A percentile compares a stretch with the other conserved stretches of the same genome.
Conservation (phyloP, 192 early-diverging fungal species). For the Lobosporangium transversale region DNA sequence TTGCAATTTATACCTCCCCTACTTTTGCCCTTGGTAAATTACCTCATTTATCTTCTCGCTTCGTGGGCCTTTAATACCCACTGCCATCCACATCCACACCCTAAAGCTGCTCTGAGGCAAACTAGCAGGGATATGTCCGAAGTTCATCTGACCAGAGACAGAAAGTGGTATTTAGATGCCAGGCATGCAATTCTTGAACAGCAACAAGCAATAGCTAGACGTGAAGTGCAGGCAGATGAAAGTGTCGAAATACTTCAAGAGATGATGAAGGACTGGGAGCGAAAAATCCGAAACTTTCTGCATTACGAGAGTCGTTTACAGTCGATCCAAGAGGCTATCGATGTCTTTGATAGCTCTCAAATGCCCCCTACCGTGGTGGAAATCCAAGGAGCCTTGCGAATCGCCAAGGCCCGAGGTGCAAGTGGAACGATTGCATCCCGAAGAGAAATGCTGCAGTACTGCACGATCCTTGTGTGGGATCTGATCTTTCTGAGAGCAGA, state of each 20-base stretch:
- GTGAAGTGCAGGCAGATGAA: too few species aligned
- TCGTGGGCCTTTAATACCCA: too few species aligned
- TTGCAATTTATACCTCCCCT: too few species aligned
- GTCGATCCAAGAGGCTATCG: background rate
- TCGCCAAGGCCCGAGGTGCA: background rate
- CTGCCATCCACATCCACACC: too few species aligned
- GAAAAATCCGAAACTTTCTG: background rate
- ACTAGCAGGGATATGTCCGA: too few species aligned
- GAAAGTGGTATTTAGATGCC: too few species aligned
- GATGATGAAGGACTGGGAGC: background rate
- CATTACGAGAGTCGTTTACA: background rate
- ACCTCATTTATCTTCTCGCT: too few species aligned
- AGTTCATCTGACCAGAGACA: too few species aligned
- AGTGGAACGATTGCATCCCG: background rate
- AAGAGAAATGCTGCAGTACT: background rate
- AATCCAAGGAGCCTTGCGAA: background rate
- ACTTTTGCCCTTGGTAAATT: too few species aligned
- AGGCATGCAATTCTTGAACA: too few species aligned
- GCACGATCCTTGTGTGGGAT: background rate
- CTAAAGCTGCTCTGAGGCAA: too few species aligned
- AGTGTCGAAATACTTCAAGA: background rate
- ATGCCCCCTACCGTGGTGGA: background rate
- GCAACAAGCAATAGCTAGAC: too few species aligned
- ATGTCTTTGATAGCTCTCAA: background rate
- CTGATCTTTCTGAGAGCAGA: background rate